A percentile compares a stretch with the other conserved stretches of the same genome.
phyloP scores from a whole-genome alignment of 2,329 filamentous ascomycete species.

The Cryphonectria nitschkei region DNA sequence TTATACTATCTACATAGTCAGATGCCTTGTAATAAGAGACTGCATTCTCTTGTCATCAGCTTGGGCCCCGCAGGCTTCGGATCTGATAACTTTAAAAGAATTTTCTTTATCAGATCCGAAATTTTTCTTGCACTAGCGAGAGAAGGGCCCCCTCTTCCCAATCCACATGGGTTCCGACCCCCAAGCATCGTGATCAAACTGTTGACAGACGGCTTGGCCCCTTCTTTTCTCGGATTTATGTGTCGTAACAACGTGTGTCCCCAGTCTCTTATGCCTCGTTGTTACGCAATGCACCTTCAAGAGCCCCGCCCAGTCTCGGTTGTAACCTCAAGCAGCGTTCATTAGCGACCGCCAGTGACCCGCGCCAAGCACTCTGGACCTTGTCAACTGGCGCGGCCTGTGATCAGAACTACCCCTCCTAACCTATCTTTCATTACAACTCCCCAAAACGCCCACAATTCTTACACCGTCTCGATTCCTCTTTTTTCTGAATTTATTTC shows the following conservation, averaged over 20 bases:
- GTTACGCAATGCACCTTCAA: constrained; percentile 24
- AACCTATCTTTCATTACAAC: constrained; percentile 18
- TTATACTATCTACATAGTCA: not conserved
- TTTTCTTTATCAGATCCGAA: constrained; percentile 19
- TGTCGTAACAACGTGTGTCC: constrained; percentile 4
- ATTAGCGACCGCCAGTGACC: constrained; percentile 11
- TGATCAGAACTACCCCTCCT: constrained; percentile 7
- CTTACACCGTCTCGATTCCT: not conserved
- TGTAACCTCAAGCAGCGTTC: constrained; percentile 16
- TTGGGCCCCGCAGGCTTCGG: constrained; percentile 10
- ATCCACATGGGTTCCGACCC: not conserved
- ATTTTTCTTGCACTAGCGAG: constrained; percentile 12
- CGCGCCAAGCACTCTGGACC: constrained; percentile 6
- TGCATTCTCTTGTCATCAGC: not conserved
- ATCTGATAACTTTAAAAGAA: constrained; percentile 14
- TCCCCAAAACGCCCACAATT: constrained; percentile 15
- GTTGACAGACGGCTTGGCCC: not conserved
- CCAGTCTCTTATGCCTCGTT: not conserved
- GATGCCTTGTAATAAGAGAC: too few species aligned
- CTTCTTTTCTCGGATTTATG: not conserved
- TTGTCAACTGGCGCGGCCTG: constrained; percentile 13
- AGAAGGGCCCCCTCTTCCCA: not conserved
- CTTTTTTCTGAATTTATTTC: not conserved
- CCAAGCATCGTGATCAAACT: not conserved
- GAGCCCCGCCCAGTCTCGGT: constrained; percentile 22